phyloP scores from a whole-genome alignment of 768 basidiomycete genomes.

The Epithele typhae region DNA sequence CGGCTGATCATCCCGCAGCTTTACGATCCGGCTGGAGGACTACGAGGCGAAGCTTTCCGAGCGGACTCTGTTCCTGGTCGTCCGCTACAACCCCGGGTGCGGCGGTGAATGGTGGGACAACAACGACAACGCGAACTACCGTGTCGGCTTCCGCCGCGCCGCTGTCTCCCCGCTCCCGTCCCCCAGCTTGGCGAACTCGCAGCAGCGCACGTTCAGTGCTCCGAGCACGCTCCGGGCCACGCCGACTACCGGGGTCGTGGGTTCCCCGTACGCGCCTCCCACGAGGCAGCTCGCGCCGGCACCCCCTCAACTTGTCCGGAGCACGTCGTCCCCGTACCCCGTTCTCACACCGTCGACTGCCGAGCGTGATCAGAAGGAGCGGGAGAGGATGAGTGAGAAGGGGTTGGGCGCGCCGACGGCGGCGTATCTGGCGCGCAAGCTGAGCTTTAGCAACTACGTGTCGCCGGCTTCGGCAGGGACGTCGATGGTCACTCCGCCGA shows the following conservation, averaged over 20 bases:
- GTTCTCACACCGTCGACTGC: conserved; percentile 2
- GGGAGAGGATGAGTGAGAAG: conserved; percentile 4
- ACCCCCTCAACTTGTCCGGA: conserved; percentile 8
- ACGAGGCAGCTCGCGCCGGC: conserved; percentile 8
- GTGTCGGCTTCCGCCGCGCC: conserved; percentile 53
- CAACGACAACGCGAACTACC: conserved; percentile 75
- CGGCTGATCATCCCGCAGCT: conserved; percentile 41
- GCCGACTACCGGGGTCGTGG: conserved; percentile 18
- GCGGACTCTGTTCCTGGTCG: conserved; percentile 58
- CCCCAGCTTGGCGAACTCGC: conserved; percentile 14
- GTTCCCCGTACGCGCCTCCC: conserved; percentile 3
- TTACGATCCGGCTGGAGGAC: conserved; percentile 68
- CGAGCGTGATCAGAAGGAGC: conserved; percentile 7
- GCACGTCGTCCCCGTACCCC: conserved; percentile 10
- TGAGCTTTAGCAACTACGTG: conserved; percentile 48
- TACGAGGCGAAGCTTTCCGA: conserved; percentile 47
- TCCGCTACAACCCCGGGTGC: conserved; percentile 41
- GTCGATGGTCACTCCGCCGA: conserved; percentile 23
- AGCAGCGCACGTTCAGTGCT: conserved; percentile 29
- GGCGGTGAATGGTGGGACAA: conserved; percentile 94
- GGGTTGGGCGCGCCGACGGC: conserved; percentile 11
- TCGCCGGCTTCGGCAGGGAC: conserved; percentile 29
- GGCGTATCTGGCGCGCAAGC: conserved; percentile 21
- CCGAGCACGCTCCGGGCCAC: conserved; percentile 25
- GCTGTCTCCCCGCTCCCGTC: conserved; percentile 17